phyloP scores from a whole-genome alignment of 2,329 filamentous ascomycete genomes.

The Chalaropsis ovoidea region DNA sequence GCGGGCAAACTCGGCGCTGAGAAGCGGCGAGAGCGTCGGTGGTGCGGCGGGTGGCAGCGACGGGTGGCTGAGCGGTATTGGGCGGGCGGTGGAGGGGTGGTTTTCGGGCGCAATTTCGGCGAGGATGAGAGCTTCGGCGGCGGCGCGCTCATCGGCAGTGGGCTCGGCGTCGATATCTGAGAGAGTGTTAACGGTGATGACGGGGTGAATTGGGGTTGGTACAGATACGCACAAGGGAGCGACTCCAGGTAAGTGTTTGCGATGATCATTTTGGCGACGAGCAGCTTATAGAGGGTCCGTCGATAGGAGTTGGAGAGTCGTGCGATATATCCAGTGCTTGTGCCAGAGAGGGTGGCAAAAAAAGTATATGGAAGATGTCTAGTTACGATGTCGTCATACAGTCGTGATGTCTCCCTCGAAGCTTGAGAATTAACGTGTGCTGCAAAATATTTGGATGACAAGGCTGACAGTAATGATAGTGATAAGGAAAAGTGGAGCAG shows the following conservation, averaged over 20 bases:
- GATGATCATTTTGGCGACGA: conserved; percentile 28
- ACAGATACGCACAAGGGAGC: conserved; percentile 56
- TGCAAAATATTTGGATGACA: neutral
- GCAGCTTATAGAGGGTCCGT: neutral
- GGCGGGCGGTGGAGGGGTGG: conserved; percentile 32
- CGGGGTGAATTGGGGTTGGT: conserved; percentile 6
- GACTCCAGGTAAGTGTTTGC: conserved; percentile 55
- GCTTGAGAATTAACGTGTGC: no score
- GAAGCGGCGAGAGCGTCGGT: conserved; percentile 53
- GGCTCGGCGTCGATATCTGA: conserved; percentile 73
- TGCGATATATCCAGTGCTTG: neutral
- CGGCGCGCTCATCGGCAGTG: conserved; percentile 50
- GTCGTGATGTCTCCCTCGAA: neutral
- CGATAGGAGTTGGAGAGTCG: neutral
- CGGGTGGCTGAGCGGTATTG: conserved; percentile 42
- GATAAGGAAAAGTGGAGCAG: conserved; percentile 1
- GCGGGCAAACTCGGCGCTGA: conserved; percentile 59
- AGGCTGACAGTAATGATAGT: neutral
- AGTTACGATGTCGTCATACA: neutral
- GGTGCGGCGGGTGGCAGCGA: conserved; percentile 44
- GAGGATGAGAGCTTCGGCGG: conserved; percentile 59
- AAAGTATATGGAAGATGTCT: neutral
- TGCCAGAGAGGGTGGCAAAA: neutral
- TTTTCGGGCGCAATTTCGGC: conserved; percentile 49
- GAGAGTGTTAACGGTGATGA: conserved; percentile 18